Percentiles rank a stretch among this genome's conserved stretches.
Conservation (phyloP, 2,329 filamentous ascomycete genomes). For the Fusarium sp. region DNA sequence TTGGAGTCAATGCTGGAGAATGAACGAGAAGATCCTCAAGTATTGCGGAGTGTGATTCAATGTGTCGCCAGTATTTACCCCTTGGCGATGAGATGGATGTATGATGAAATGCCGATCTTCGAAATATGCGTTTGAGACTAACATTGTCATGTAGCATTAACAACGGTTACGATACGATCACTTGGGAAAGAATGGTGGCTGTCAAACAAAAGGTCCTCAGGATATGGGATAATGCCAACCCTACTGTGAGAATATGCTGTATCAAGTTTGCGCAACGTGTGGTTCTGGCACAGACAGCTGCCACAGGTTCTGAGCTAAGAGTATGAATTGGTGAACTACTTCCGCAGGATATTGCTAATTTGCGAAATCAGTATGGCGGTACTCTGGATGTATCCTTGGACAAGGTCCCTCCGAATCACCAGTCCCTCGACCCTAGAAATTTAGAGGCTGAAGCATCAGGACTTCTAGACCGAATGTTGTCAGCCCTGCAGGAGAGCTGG, state of each 20-base stretch:
- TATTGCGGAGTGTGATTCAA: constrained; percentile 89
- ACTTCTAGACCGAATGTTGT: constrained; percentile 87
- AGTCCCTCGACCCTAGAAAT: constrained; percentile 80
- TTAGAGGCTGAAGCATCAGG: constrained; percentile 95
- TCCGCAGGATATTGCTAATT: constrained; percentile 26
- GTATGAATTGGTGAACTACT: constrained; percentile 61
- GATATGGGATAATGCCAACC: constrained; percentile 84
- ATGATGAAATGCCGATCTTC: constrained; percentile 63
- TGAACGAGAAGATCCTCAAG: constrained; percentile 80
- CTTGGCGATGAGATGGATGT: constrained; percentile 93
- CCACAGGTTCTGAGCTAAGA: constrained; percentile 82
- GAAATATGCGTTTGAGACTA: constrained; percentile 43
- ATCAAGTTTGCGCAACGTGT: constrained; percentile 97
- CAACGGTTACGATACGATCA: constrained; percentile 82
- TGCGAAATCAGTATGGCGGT: constrained; percentile 58
- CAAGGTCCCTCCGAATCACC: constrained; percentile 86
- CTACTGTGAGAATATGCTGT: constrained; percentile 89
- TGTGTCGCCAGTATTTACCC: constrained; percentile 93
- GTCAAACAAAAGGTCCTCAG: constrained; percentile 92
- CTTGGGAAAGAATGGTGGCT: constrained; percentile 88
- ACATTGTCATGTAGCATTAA: constrained; percentile 74
- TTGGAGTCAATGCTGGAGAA: constrained; percentile 78
- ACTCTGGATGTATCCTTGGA: constrained; percentile 83
- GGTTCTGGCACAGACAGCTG: constrained; percentile 91
- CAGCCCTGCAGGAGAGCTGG: constrained; percentile 87